A percentile compares a stretch with the other conserved stretches of the same genome.
phyloP scores from a whole-genome alignment of 2,329 filamentous ascomycete species.

The Penicillium sp. region DNA sequence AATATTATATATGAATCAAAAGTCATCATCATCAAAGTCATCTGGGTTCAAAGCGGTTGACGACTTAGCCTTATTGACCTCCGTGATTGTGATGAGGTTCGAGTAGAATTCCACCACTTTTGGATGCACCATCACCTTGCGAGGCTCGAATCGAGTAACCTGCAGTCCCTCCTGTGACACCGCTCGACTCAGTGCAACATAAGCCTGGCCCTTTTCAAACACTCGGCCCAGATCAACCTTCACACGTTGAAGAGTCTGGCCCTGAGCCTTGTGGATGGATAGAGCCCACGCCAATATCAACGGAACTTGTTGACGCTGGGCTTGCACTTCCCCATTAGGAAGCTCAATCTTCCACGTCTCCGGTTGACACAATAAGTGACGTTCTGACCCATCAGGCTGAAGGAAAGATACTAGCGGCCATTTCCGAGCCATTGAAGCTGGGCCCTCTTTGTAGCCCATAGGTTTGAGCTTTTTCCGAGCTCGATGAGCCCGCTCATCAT shows the following conservation, averaged over 20 bases:
- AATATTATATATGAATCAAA: slow-evolving; percentile 50
- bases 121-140: slow-evolving; percentile 91
- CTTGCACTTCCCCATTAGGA: slow-evolving; percentile 92
- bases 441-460: slow-evolving; percentile 50
- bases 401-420: slow-evolving; percentile 86
- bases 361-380: slow-evolving; percentile 76
- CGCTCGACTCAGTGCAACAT: slow-evolving; percentile 91
- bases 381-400: slow-evolving; percentile 71
- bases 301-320: slow-evolving; percentile 77
- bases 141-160: slow-evolving; percentile 82
- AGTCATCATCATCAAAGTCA: slow-evolving; percentile 30
- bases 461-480: slow-evolving; percentile 59
- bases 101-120: slow-evolving; percentile 83
- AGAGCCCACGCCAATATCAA: slow-evolving; percentile 95
- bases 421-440: slow-evolving; percentile 53
- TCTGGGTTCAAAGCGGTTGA: slow-evolving; percentile 34
- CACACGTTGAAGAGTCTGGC: slow-evolving; percentile 88
- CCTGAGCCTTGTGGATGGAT: slow-evolving; percentile 97
- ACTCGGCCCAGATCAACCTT: slow-evolving; percentile 90
- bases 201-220: slow-evolving; percentile 97
- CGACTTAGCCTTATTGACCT: slow-evolving; percentile 36
- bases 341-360: slow-evolving; percentile 97
- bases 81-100: slow-evolving; percentile 72
- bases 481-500: slow-evolving; percentile 44
- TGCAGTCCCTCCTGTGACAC: slow-evolving; percentile 84